A percentile compares a stretch with the other conserved stretches of the same genome.
Conservation (phyloP, 2,329 filamentous ascomycete genomes). For the Fusarium torreyae region DNA sequence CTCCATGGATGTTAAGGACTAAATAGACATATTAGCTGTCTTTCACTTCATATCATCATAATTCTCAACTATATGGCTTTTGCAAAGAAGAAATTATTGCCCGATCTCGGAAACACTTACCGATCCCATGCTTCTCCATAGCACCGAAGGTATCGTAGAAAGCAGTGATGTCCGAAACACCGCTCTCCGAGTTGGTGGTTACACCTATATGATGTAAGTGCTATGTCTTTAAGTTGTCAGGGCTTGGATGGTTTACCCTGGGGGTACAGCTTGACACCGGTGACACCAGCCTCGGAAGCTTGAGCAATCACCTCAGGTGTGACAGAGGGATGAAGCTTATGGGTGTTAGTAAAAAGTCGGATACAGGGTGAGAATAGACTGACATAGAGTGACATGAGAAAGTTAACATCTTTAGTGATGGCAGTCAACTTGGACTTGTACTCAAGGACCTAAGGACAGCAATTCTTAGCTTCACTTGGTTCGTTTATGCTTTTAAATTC, state of each 20-base stretch:
- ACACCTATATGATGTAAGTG: constrained; percentile 60
- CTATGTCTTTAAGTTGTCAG: not conserved
- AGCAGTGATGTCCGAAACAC: constrained; percentile 77
- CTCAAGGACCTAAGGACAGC: constrained; percentile 67
- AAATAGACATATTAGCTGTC: constrained; percentile 4
- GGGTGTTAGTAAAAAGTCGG: constrained; percentile 1
- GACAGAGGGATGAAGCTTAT: constrained; percentile 70
- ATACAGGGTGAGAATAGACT: constrained; percentile 33
- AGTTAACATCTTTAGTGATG: constrained; percentile 74
- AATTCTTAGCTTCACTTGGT: not conserved
- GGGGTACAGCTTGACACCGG: constrained; percentile 81
- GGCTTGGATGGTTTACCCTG: constrained; percentile 52
- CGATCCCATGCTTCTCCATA: constrained; percentile 85
- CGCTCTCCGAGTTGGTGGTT: constrained; percentile 77
- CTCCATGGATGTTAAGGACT: constrained; percentile 94
- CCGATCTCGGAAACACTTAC: constrained; percentile 27
- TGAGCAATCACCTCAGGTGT: constrained; percentile 79
- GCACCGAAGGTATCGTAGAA: constrained; percentile 88
- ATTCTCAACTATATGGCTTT: too few species aligned
- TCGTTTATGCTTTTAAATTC: too few species aligned
- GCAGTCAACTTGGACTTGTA: constrained; percentile 75
- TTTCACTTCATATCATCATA: not conserved
- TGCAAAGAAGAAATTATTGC: too few species aligned
- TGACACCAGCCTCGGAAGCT: constrained; percentile 80
- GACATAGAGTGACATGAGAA: constrained; percentile 81